Percentiles rank a stretch among this genome's conserved stretches.
These are phyloP conservation scores for Asterophora parasitica DNA, from an alignment of 768 basidiomycete species.

Conservation along the genomic window DNA sequence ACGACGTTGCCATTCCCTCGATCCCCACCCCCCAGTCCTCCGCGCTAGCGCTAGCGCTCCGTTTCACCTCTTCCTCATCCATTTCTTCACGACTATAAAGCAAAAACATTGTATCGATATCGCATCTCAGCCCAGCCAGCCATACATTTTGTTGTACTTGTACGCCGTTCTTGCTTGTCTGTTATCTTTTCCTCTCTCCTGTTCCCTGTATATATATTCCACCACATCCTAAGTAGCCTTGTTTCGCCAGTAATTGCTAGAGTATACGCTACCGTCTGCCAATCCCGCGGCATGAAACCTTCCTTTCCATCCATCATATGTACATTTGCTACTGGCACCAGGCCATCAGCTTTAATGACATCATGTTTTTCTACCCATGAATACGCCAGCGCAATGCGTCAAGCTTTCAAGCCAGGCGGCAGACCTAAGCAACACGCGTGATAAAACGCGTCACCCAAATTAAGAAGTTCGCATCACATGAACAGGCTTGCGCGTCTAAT, in stretches of 20 bases:
- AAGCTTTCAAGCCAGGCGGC: too few species aligned
- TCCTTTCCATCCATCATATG: neutral
- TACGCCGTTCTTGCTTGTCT: neutral
- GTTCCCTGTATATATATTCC: neutral
- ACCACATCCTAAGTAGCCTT: neutral
- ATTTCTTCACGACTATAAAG: neutral
- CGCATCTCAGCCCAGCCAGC: conserved; percentile 3
- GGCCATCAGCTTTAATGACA: neutral
- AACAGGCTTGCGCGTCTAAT: conserved; percentile 5
- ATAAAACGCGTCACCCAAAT: neutral
- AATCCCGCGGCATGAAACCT: neutral
- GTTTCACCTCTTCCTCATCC: neutral
- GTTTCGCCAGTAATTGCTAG: conserved; percentile 3
- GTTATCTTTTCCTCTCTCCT: conserved; percentile 1
- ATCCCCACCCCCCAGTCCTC: conserved; percentile 16
- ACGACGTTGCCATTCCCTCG: conserved; percentile 19
- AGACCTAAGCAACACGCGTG: neutral
- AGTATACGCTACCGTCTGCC: neutral
- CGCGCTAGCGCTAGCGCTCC: neutral
- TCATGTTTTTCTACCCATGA: too few species aligned
- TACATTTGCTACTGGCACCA: neutral
- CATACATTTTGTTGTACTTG: neutral
- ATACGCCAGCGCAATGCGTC: too few species aligned
- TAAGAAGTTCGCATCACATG: conserved; percentile 7
- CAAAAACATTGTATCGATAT: conserved; percentile 6